Percentiles rank a stretch among this genome's conserved stretches.
These are phyloP conservation scores for Colletotrichum sansevieriae DNA, from an alignment of 2,329 filamentous ascomycete species.

Conservation along the genomic window DNA sequence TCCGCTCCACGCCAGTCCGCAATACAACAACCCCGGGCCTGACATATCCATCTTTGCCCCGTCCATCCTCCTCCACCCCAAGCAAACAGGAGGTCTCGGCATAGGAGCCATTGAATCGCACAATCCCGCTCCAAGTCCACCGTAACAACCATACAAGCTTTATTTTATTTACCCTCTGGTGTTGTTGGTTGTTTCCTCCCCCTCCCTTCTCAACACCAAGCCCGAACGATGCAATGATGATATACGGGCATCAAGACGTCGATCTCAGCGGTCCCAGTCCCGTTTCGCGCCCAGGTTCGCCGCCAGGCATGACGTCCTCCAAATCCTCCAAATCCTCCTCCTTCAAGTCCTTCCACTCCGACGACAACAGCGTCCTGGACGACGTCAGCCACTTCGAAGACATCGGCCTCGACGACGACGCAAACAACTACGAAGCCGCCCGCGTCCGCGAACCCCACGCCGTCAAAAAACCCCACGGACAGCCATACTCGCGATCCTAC, in stretches of 20 bases:
- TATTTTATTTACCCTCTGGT: slow-evolving; percentile 17
- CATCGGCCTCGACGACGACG: slow-evolving; percentile 82
- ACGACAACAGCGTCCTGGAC: slow-evolving; percentile 76
- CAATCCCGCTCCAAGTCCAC: not conserved
- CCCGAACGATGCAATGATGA: slow-evolving; percentile 40
- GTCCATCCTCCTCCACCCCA: not conserved
- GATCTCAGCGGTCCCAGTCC: slow-evolving; percentile 39
- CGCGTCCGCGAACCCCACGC: slow-evolving; percentile 49
- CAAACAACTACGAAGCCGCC: slow-evolving; percentile 47
- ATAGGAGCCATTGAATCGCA: not conserved
- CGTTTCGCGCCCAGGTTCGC: slow-evolving; percentile 68
- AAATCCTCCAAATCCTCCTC: slow-evolving; percentile 94
- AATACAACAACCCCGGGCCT: not conserved
- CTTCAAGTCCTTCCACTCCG: slow-evolving; percentile 79
- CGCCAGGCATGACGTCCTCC: slow-evolving; percentile 82
- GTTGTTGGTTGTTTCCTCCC: too few relatives aligned
- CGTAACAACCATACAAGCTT: slow-evolving; percentile 37
- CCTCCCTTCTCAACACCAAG: not conserved
- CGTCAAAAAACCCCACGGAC: slow-evolving; percentile 40
- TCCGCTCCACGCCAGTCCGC: slow-evolving; percentile 9
- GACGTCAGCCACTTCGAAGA: slow-evolving; percentile 92
- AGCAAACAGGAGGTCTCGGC: slow-evolving; percentile 27
- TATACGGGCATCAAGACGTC: slow-evolving; percentile 42
- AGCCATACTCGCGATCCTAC: slow-evolving; percentile 41
- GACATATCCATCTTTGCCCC: slow-evolving; percentile 35